phyloP scores from a whole-genome alignment of 352 stramenopile genomes.

The Elongisporangium anandrum region DNA sequence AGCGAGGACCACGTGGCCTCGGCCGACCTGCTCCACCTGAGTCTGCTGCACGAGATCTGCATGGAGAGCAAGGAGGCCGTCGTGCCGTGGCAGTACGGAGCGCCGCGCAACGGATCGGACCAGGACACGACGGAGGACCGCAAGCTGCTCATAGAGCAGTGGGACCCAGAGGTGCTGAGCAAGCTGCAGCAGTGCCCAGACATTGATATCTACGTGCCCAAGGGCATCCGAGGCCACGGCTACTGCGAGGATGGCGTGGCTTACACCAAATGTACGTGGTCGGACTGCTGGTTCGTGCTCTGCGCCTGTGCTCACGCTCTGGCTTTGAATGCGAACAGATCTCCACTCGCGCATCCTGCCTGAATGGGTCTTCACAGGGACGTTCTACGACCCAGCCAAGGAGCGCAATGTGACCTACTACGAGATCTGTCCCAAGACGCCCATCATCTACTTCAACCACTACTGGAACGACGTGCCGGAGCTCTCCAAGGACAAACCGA shows the following conservation, averaged over 20 bases:
- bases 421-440: conserved; percentile 46
- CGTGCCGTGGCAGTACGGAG: conserved; percentile 40
- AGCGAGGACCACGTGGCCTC: conserved; percentile 14
- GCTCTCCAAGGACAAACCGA: conserved; percentile 14
- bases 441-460: conserved; percentile 57
- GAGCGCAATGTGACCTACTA: conserved; percentile 28
- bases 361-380: neutral
- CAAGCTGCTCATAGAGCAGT: neutral
- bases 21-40: conserved; percentile 41
- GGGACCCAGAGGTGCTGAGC: neutral
- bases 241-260: conserved; percentile 51
- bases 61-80: conserved; percentile 36
- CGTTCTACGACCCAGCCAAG: neutral
- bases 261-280: conserved; percentile 37
- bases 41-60: conserved; percentile 43
- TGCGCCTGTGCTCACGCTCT: conserved; percentile 56
- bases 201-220: conserved; percentile 13
- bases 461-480: conserved; percentile 27
- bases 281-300: conserved; percentile 24
- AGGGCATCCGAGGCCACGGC: conserved; percentile 32
- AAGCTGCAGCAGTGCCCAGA: conserved; percentile 7
- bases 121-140: neutral
- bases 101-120: conserved; percentile 5
- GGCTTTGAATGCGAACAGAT: conserved; percentile 18
- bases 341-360: neutral